phyloP scores from a whole-genome alignment of 2,329 filamentous ascomycete genomes.

The Thielaviopsis musarum region DNA sequence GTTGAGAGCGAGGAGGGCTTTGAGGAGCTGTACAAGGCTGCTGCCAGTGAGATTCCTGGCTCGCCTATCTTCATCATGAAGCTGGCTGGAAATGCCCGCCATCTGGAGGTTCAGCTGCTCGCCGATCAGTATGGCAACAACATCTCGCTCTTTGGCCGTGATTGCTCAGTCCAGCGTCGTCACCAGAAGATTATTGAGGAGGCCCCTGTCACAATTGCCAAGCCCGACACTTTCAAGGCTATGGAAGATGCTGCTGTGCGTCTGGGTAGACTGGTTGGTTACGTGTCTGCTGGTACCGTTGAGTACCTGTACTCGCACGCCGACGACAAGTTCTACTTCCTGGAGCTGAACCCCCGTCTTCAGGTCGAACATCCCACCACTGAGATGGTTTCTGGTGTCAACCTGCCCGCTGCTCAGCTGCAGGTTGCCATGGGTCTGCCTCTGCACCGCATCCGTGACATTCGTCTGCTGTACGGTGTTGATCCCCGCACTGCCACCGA shows the following conservation, averaged over 20 bases:
- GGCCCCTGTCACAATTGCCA: slow-evolving; percentile 92
- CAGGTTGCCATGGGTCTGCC: slow-evolving; percentile 98
- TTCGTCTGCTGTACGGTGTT: slow-evolving; percentile 86
- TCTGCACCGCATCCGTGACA: slow-evolving; percentile 87
- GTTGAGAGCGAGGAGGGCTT: slow-evolving; percentile 76
- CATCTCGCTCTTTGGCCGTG: slow-evolving; percentile 94
- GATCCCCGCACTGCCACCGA: slow-evolving; percentile 73
- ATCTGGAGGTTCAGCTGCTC: slow-evolving; percentile 92
- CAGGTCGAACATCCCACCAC: slow-evolving; percentile 99
- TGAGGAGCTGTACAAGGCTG: slow-evolving; percentile 76
- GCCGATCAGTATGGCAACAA: slow-evolving; percentile 99
- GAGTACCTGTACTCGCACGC: slow-evolving; percentile 97
- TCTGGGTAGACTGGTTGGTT: slow-evolving; percentile 83
- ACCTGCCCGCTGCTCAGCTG: slow-evolving; percentile 89
- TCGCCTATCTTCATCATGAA: slow-evolving; percentile 99
- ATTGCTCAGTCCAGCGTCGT: slow-evolving; percentile 94
- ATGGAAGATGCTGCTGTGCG: slow-evolving; percentile 97
- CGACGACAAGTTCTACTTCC: slow-evolving; percentile 98
- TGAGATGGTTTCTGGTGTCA: slow-evolving; percentile 97
- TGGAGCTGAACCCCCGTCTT: slow-evolving; percentile 95
- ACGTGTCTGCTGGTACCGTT: slow-evolving; percentile 96
- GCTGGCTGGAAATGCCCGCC: slow-evolving; percentile 85
- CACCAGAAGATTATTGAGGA: slow-evolving; percentile 99
- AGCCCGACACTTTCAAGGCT: slow-evolving; percentile 69
- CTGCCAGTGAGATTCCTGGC: slow-evolving; percentile 91